Base-by-base conservation (phyloP, 2,329 filamentous ascomycete genomes). In the Penicillium olsonii region DNA sequence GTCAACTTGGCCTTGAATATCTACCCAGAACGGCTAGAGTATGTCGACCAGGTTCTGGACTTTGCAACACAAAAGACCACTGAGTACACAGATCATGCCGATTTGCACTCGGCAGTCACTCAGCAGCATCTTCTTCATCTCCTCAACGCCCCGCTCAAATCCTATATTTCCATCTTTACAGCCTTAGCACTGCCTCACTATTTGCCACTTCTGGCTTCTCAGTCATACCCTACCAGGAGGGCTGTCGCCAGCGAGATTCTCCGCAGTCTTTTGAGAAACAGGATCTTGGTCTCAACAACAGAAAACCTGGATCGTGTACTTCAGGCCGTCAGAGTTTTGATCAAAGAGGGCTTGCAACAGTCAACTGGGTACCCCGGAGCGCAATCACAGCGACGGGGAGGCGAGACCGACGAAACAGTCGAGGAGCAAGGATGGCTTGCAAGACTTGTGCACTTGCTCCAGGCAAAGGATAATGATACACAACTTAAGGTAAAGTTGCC, bases 381-480 rank as follows among this genome's bases (percentile, higher is more conserved):
- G 33, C 84, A 87, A 5, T 74, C 78, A 12, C 88, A 92, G 65
- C 81, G 90, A 55, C 85, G 90, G 54, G 83, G 84, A 17, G 77
- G 82, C 39, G 95, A 99, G 76, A 97, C 94, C 0, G 94, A 99
- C 54, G 95, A 99, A 75, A 97, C 92, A 0, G 85, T 97, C 64
- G 92, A 99, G 72, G 94, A 99, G 74, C 94, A 99, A 77, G 94
- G 94, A 43, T 96, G 91, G 91, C 79, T 99, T 45, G 94, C 94
- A 29, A 83, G 94, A 61, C 87, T 99, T 65, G 85, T 96, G 15
- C 94, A 99, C 73, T 78, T 96, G 48, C 83, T 99, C 44, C 80
- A 90, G 49, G 88, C 84, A 37, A 79, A 89, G 29, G 84, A 95
- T 67, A 97, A 97, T 64, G 90, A 96, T 62, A 95, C 87, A 0